These are phyloP conservation scores for Blastobotrys terrestris DNA, from an alignment of 805 yeast genomes.

Conservation along the genomic window DNA sequence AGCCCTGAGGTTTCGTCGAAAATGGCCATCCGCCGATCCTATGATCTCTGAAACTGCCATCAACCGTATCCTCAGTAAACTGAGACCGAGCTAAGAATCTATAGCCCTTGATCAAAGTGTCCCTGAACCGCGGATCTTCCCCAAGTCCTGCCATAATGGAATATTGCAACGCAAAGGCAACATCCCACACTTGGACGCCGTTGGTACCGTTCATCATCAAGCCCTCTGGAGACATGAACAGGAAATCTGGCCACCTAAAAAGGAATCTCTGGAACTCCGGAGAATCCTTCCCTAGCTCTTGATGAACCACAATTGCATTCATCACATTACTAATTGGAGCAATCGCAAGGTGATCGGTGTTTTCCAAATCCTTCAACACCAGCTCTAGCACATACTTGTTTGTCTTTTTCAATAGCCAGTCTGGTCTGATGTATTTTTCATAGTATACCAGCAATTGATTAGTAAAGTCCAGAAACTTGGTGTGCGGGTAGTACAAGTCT, in stretches of 20 bases:
- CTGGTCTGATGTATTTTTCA: conserved; percentile 70
- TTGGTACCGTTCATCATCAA: conserved; percentile 94
- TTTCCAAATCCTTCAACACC: conserved; percentile 64
- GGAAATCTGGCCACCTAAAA: conserved; percentile 62
- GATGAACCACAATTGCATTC: conserved; percentile 62
- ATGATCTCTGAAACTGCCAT: conserved; percentile 74
- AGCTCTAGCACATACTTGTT: conserved; percentile 52
- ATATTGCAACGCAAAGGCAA: conserved; percentile 84
- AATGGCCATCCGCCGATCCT: conserved; percentile 94
- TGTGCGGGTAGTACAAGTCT: conserved; percentile 92
- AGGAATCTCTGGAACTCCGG: conserved; percentile 48
- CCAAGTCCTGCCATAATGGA: conserved; percentile 74
- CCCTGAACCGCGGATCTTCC: conserved; percentile 56
- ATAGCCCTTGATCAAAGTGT: conserved; percentile 58
- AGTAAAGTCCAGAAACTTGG: conserved; percentile 53
- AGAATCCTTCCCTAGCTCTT: conserved; percentile 68
- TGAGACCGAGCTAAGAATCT: conserved; percentile 75
- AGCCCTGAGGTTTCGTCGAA: conserved; percentile 92
- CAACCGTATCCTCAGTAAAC: conserved; percentile 70
- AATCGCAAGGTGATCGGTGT: conserved; percentile 76
- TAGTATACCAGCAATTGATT: conserved; percentile 57
- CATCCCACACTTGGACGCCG: conserved; percentile 97
- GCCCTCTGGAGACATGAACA: conserved; percentile 86
- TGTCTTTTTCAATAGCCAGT: conserved; percentile 54
- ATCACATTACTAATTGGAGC: conserved; percentile 94